Evolutionary conservation across 1,284 basidiomycete genomes (phyloP), one percentile per base, ranked within the genome.

Genomic region (Trametes pubescens): DNA sequence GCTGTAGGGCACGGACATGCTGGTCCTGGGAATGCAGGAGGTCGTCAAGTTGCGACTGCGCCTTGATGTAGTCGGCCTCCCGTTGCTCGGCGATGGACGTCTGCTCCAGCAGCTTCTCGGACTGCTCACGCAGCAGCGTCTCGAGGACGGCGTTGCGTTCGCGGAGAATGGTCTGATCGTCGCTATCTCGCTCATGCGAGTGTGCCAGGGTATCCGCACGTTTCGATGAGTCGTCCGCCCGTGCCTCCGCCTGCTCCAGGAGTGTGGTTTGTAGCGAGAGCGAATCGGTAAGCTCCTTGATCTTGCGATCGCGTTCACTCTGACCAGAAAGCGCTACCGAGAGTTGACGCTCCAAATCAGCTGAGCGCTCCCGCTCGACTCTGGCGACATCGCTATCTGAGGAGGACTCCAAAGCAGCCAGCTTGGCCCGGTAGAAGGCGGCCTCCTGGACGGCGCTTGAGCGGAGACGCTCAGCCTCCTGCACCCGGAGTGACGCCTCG

Each of bases 391-490:
- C 95, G 7, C 79, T 77, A 7, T 87, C 82, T 21, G 88, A 87
- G 57, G 86, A 84, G 0, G 86, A 80, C 75, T 99, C 98, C 63
- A 95, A 80, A 0, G 97, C 95, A 4, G 89, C 85, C 13, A 98
- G 81, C 79, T 99, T 99, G 53, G 96, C 94, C 52, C 97, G 94
- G 77, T 96, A 98, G 80, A 94, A 99, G 1, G 96, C 94, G 1
- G 97, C 94, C 77, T 99, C 98, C 76, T 99, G 95, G 7, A 95
- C 78, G 1, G 98, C 97, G 54, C 88, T 90, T 5, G 84, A 79
- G 67, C 92, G 92, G 61, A 90, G 80, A 43, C 91, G 87, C 68
- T 98, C 95, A 1, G 93, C 90, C 66, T 96, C 94, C 16, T 86
- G 82, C 7, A 97, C 78, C 53, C 90, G 90, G 48, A 94, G 91